These are phyloP conservation scores for Dacryopinax spathularia DNA, from an alignment of 768 basidiomycete genomes.

Conservation along the genomic window DNA sequence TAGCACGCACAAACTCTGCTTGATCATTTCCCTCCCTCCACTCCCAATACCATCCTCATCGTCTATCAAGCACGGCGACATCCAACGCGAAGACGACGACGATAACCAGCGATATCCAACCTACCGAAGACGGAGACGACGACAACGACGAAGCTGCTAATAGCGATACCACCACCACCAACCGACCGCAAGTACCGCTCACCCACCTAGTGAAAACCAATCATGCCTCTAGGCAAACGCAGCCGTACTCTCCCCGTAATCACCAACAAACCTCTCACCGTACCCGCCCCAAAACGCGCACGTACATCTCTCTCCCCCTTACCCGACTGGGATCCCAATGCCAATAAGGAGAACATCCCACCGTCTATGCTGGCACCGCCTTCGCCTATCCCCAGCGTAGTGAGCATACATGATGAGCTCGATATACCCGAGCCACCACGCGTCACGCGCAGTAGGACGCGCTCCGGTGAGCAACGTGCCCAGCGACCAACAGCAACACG, in stretches of 20 bases:
- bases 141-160: too few species aligned
- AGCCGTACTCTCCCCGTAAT: not conserved
- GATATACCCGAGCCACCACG: not conserved
- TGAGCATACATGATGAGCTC: conserved; percentile 1
- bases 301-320: conserved; percentile 32
- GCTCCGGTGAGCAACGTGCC: not conserved
- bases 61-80: not conserved
- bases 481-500: not conserved
- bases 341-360: conserved; percentile 70
- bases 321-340: conserved; percentile 32
- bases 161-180: too few species aligned
- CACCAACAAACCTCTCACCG: not conserved
- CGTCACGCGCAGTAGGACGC: not conserved
- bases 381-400: not conserved
- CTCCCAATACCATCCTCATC: too few species aligned
- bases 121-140: not conserved
- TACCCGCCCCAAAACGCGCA: conserved; percentile 38
- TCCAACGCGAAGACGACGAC: not conserved
- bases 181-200: too few species aligned
- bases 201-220: not conserved
- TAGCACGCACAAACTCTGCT: too few species aligned
- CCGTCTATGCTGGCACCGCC: conserved; percentile 28
- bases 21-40: too few species aligned
- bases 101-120: not conserved
- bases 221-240: not conserved